These are phyloP conservation scores for Bryoerythrophyllum caledonicum DNA, from an alignment of 225 moss, liverwort and hornwort genomes.

Conservation along the genomic window DNA sequence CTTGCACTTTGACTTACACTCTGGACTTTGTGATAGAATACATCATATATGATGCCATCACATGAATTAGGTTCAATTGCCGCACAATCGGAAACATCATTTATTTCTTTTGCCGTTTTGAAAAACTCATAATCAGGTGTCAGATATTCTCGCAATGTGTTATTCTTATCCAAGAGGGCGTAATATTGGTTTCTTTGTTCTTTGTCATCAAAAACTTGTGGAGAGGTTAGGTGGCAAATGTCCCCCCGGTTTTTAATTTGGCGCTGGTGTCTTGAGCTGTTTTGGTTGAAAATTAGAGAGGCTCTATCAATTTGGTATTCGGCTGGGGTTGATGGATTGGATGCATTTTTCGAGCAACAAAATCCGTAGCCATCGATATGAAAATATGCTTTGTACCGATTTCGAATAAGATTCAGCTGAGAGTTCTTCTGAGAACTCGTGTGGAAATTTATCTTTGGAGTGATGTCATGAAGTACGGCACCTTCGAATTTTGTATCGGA, in stretches of 20 bases:
- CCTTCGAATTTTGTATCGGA: background rate
- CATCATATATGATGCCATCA: slow-evolving; percentile 18
- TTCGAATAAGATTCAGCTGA: slow-evolving; percentile 9
- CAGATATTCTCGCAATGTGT: background rate
- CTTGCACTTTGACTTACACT: background rate
- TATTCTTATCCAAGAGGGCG: background rate
- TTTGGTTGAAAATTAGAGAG: background rate
- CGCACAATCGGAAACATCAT: background rate
- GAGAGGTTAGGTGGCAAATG: background rate
- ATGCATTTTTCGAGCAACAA: slow-evolving; percentile 23
- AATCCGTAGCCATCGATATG: slow-evolving; percentile 30
- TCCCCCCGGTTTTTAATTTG: background rate
- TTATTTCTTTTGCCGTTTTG: background rate
- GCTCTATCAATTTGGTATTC: background rate
- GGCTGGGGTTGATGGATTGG: background rate
- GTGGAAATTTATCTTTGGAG: background rate
- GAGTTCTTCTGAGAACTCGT: background rate
- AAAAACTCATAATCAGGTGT: slow-evolving; percentile 15
- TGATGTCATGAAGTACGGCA: slow-evolving; percentile 4
- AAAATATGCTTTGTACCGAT: slow-evolving; percentile 31
- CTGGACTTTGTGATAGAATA: slow-evolving; percentile 27
- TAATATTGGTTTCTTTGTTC: background rate
- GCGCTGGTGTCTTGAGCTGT: background rate
- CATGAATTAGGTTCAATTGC: background rate
- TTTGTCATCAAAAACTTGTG: background rate